phyloP scores from a whole-genome alignment of 140 eudicot genomes.

The Eryngium alpinum region DNA sequence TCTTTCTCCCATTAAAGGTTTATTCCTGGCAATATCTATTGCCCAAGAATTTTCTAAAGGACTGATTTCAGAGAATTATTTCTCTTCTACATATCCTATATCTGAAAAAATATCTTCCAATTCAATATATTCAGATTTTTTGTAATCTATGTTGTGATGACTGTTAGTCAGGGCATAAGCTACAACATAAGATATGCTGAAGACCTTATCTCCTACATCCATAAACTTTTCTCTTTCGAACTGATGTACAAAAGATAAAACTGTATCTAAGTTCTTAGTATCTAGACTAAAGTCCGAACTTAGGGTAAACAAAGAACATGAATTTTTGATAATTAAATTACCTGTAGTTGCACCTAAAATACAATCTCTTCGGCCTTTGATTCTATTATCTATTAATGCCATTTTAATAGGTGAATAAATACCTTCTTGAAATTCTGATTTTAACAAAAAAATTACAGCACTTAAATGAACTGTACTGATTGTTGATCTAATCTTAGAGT shows the following conservation, averaged over 20 bases:
- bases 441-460: background rate
- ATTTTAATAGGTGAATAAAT: constrained; percentile 7
- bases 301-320: constrained; percentile 12
- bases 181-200: constrained; percentile 5
- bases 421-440: constrained; percentile 11
- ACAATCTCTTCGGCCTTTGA: background rate
- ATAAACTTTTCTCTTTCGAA: no score
- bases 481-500: background rate
- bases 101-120: no score
- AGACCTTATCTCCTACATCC: constrained; percentile 2
- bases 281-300: constrained; percentile 5
- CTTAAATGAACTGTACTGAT: background rate
- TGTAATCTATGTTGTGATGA: constrained; percentile 7
- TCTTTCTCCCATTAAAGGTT: no score
- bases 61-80: no score
- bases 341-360: constrained; percentile 6
- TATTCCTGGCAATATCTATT: no score
- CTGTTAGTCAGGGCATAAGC: constrained; percentile 14
- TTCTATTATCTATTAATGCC: background rate
- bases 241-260: no score
- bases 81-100: no score
- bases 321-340: constrained; percentile 4
- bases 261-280: no score
- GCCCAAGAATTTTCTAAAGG: no score
- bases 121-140: no score